A percentile compares a stretch with the other conserved stretches of the same genome.
Evolutionary conservation across 371 early-diverging fungal genomes (phyloP).

Genomic region (Blakeslea trispora): DNA sequence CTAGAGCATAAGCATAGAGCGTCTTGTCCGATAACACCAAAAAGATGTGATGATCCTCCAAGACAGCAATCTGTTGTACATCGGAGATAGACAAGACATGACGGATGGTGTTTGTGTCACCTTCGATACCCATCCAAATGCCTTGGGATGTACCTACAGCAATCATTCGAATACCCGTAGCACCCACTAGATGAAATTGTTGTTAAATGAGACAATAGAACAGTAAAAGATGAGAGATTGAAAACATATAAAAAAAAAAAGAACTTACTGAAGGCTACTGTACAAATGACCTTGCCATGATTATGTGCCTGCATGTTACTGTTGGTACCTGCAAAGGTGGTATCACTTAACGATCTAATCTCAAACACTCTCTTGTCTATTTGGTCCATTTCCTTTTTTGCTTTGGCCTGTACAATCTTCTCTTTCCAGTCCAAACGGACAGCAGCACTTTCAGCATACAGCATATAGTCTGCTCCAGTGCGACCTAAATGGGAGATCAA

Average conservation of each 20-base stretch:
- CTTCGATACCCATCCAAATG: slow-evolving; percentile 59
- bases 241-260: neutral
- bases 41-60: slow-evolving; percentile 43
- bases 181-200: slow-evolving; percentile 32
- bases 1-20: slow-evolving; percentile 60
- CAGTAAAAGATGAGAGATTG: neutral
- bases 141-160: slow-evolving; percentile 85
- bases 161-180: slow-evolving; percentile 61
- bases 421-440: slow-evolving; percentile 84
- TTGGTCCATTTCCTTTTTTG: slow-evolving; percentile 38
- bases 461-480: slow-evolving; percentile 64
- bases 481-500: slow-evolving; percentile 70
- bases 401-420: slow-evolving; percentile 74
- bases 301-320: slow-evolving; percentile 16
- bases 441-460: slow-evolving; percentile 74
- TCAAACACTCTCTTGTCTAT: slow-evolving; percentile 65
- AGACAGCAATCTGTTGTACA: slow-evolving; percentile 44
- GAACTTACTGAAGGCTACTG: slow-evolving; percentile 63
- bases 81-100: slow-evolving; percentile 34
- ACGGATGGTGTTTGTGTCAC: slow-evolving; percentile 36
- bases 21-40: slow-evolving; percentile 55
- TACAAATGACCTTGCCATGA: slow-evolving; percentile 67
- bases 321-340: slow-evolving; percentile 32
- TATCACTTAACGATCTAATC: slow-evolving; percentile 48
- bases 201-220: too few species aligned